phyloP scores from a whole-genome alignment of 225 moss, liverwort and hornwort genomes.

The Pseudisothecium myosuroides region DNA sequence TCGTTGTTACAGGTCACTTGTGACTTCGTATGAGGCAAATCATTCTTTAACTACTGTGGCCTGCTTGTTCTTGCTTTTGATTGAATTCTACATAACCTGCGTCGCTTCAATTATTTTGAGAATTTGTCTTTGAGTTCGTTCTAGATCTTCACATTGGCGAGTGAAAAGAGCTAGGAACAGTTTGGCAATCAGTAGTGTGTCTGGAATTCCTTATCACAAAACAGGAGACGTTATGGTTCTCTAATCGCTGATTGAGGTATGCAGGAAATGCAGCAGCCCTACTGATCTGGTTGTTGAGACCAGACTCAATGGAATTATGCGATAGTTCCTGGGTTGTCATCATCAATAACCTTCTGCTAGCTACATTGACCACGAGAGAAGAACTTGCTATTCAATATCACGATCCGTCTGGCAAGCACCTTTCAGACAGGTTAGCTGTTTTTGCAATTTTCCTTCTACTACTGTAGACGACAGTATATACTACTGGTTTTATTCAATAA shows the following conservation, averaged over 20 bases:
- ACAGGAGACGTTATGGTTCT: background rate
- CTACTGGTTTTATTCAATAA: background rate
- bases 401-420: slow-evolving; percentile 12
- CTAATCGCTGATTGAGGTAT: background rate
- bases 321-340: slow-evolving; percentile 20
- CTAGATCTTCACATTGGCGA: background rate
- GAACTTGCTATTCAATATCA: slow-evolving; percentile 4
- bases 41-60: background rate
- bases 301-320: slow-evolving; percentile 6
- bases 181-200: background rate
- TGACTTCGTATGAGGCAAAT: background rate
- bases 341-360: slow-evolving; percentile 21
- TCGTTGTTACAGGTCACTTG: background rate
- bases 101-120: background rate
- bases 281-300: slow-evolving; percentile 24
- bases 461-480: background rate
- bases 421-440: slow-evolving; percentile 17
- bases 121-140: background rate
- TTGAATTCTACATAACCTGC: background rate
- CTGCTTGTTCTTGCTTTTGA: background rate
- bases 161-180: background rate
- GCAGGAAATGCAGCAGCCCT: slow-evolving; percentile 32
- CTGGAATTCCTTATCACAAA: background rate
- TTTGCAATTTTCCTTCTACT: background rate
- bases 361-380: slow-evolving; percentile 15